A percentile compares a stretch with the other conserved stretches of the same genome.
These are phyloP conservation scores for Akebia trifoliata DNA, from an alignment of 164 flowering plant species.

Conservation along the genomic window DNA sequence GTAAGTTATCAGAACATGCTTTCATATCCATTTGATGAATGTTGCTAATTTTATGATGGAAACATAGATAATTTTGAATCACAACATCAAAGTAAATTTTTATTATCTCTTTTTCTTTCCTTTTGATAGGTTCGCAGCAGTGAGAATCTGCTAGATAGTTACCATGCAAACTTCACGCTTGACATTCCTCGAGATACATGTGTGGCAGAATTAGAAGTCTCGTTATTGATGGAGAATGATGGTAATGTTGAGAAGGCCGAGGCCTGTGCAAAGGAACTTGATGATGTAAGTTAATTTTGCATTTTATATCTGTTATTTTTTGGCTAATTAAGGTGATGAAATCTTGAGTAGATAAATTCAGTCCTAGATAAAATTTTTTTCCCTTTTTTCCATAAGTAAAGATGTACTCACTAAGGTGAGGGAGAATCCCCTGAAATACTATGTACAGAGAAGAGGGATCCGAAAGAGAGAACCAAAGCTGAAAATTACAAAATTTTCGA, in stretches of 20 bases:
- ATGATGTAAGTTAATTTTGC: constrained; percentile 51
- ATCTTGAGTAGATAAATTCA: neutral
- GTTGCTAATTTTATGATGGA: neutral
- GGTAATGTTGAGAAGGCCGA: constrained; percentile 70
- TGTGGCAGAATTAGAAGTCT: constrained; percentile 30
- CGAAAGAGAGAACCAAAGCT: no score
- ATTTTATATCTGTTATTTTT: neutral
- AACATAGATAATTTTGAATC: neutral
- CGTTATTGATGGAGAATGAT: constrained; percentile 41
- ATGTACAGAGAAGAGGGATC: no score
- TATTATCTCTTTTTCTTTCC: neutral
- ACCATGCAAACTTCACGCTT: constrained; percentile 15
- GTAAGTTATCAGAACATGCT: constrained; percentile 22
- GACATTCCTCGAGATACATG: constrained; percentile 25
- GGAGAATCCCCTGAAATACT: no score
- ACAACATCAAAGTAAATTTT: neutral
- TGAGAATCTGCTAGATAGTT: constrained; percentile 21
- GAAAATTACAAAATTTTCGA: no score
- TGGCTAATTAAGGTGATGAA: neutral
- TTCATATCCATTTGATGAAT: neutral
- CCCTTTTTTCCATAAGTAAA: no score
- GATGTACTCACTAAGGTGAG: no score
- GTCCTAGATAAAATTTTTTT: no score
- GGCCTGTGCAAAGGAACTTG: constrained; percentile 76
- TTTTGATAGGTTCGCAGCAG: constrained; percentile 26